phyloP scores from a whole-genome alignment of 108 stramenopile species.

The Nitzschia palea region DNA sequence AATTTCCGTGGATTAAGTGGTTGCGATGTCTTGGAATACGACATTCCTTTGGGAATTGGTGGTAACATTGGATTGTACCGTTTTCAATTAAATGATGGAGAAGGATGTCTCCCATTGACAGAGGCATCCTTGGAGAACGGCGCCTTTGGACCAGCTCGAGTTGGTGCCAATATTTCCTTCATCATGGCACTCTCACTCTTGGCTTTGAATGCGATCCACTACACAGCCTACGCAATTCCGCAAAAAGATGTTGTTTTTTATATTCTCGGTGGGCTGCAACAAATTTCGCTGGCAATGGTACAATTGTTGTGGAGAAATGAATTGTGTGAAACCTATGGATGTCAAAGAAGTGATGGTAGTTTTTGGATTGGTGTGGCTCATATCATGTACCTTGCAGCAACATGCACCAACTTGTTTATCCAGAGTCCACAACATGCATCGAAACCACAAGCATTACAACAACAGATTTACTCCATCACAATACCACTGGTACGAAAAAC shows the following conservation, averaged over 20 bases:
- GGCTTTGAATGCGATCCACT: conserved; percentile 12
- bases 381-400: conserved; percentile 10
- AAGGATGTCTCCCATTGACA: conserved; percentile 2
- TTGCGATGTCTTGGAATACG: conserved; percentile 20
- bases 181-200: conserved; percentile 5
- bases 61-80: conserved; percentile 10
- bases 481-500: neutral
- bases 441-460: neutral
- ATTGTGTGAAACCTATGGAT: conserved; percentile 21
- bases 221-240: neutral
- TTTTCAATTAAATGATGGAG: neutral
- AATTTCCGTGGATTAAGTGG: conserved; percentile 8
- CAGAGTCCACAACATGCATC: neutral
- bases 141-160: conserved; percentile 8
- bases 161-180: neutral
- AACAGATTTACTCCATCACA: neutral
- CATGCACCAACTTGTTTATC: conserved; percentile 2
- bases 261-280: conserved; percentile 10
- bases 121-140: conserved; percentile 1
- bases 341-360: conserved; percentile 8
- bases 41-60: conserved; percentile 7
- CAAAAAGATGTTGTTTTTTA: conserved; percentile 9
- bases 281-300: conserved; percentile 10
- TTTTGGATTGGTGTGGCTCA: conserved; percentile 16
- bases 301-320: conserved; percentile 11